phyloP scores from a whole-genome alignment of 2,329 filamentous ascomycete species.

The Reticulascus tulasneorum region DNA sequence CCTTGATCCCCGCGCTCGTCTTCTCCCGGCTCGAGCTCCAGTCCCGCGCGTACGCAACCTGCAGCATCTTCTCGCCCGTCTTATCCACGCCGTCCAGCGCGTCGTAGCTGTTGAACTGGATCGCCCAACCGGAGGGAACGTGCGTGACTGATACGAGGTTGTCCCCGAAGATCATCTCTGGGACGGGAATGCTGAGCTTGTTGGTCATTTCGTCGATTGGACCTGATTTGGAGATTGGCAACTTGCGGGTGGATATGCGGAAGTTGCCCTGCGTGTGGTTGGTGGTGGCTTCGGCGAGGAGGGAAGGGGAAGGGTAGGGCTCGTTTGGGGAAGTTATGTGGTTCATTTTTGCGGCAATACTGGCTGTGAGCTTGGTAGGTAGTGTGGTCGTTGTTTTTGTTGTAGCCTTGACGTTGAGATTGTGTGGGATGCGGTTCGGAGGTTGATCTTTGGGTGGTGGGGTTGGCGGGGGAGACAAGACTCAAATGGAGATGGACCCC shows the following conservation, averaged over 20 bases:
- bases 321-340: conserved; percentile 42
- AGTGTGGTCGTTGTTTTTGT: conserved; percentile 5
- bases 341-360: conserved; percentile 25
- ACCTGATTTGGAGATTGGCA: conserved; percentile 88
- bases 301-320: conserved; percentile 49
- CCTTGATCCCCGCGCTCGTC: conserved; percentile 82
- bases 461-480: background rate
- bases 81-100: conserved; percentile 92
- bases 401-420: background rate
- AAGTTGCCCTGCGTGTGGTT: conserved; percentile 62
- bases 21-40: conserved; percentile 70
- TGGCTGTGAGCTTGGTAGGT: background rate
- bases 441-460: background rate
- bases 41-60: conserved; percentile 86
- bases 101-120: conserved; percentile 80
- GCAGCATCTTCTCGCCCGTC: conserved; percentile 84
- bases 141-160: conserved; percentile 79
- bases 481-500: too few relatives aligned
- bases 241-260: conserved; percentile 77
- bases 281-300: conserved; percentile 50
- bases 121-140: conserved; percentile 67
- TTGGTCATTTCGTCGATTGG: conserved; percentile 83
- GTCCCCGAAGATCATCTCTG: conserved; percentile 99
- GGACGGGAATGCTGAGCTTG: conserved; percentile 78
- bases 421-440: background rate